Evolutionary conservation across 1,284 basidiomycete species (phyloP).

Genomic region (Rhodotorula sp.): DNA sequence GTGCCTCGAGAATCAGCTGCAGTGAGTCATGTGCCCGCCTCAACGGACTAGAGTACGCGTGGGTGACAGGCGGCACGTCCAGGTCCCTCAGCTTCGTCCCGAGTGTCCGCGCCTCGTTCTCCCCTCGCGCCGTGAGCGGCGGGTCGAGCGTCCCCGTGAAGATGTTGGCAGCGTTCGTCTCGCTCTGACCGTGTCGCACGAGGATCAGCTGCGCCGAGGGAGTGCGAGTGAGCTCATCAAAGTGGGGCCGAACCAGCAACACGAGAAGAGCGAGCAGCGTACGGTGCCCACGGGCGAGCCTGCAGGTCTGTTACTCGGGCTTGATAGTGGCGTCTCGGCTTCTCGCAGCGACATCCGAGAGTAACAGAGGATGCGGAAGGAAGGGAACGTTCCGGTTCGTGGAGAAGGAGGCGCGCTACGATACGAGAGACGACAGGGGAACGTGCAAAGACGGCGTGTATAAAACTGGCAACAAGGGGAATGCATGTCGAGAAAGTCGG

Average conservation of each 20-base stretch:
- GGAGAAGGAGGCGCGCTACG: too few relatives aligned
- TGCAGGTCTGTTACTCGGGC: not conserved
- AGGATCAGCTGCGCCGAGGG: slow-evolving; percentile 12
- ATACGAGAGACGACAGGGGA: not conserved
- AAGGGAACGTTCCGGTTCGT: not conserved
- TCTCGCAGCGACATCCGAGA: not conserved
- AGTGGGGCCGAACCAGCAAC: not conserved
- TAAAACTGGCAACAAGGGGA: too few relatives aligned
- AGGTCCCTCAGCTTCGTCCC: not conserved
- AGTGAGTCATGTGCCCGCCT: slow-evolving; percentile 12
- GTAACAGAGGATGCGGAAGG: not conserved
- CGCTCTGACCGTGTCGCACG: slow-evolving; percentile 13
- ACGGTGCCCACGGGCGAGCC: not conserved
- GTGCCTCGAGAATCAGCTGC: slow-evolving; percentile 5
- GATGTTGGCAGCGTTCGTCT: slow-evolving; percentile 19
- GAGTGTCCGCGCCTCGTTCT: not conserved
- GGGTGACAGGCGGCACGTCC: not conserved
- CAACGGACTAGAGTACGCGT: slow-evolving; percentile 22
- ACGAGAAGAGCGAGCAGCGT: not conserved
- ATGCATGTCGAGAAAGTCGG: too few relatives aligned
- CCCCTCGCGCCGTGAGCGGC: slow-evolving; percentile 9
- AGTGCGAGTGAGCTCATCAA: not conserved
- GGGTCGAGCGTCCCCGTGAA: slow-evolving; percentile 20
- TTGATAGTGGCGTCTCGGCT: not conserved
- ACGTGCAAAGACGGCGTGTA: not conserved